These are phyloP conservation scores for Amanita fuliginea DNA, from an alignment of 768 basidiomycete genomes.

Conservation along the genomic window DNA sequence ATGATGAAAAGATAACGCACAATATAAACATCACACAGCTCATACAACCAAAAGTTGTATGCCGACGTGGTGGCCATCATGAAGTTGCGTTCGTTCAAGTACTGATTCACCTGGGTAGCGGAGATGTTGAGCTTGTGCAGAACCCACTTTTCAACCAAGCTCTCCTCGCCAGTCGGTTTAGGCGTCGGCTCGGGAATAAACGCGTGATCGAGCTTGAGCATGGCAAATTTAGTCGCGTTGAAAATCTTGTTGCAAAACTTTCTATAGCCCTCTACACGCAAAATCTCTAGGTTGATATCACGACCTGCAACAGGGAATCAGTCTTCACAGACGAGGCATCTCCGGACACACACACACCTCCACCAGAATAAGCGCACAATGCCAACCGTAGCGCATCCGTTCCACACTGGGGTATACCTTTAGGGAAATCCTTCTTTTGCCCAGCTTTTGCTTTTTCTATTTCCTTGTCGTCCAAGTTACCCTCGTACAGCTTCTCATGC, in stretches of 20 bases:
- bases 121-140: slow-evolving; percentile 88
- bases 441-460: slow-evolving; percentile 84
- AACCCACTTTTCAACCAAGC: slow-evolving; percentile 91
- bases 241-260: slow-evolving; percentile 99
- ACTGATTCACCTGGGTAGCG: slow-evolving; percentile 61
- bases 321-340: neutral
- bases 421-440: slow-evolving; percentile 99
- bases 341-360: slow-evolving; percentile 36
- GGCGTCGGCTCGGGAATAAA: slow-evolving; percentile 67
- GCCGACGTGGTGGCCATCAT: slow-evolving; percentile 79
- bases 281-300: slow-evolving; percentile 94
- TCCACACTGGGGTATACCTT: slow-evolving; percentile 97
- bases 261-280: slow-evolving; percentile 94
- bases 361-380: slow-evolving; percentile 86
- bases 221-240: slow-evolving; percentile 99
- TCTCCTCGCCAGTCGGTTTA: slow-evolving; percentile 81
- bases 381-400: slow-evolving; percentile 95
- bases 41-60: slow-evolving; percentile 96
- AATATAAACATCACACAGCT: slow-evolving; percentile 98
- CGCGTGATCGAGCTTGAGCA: slow-evolving; percentile 83
- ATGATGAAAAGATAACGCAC: slow-evolving; percentile 31
- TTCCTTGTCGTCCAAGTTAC: slow-evolving; percentile 91
- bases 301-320: slow-evolving; percentile 42
- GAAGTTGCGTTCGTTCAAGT: slow-evolving; percentile 78
- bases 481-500: slow-evolving; percentile 78